Conservation (phyloP, 331 rosid species). For the Ulmus americana region DNA sequence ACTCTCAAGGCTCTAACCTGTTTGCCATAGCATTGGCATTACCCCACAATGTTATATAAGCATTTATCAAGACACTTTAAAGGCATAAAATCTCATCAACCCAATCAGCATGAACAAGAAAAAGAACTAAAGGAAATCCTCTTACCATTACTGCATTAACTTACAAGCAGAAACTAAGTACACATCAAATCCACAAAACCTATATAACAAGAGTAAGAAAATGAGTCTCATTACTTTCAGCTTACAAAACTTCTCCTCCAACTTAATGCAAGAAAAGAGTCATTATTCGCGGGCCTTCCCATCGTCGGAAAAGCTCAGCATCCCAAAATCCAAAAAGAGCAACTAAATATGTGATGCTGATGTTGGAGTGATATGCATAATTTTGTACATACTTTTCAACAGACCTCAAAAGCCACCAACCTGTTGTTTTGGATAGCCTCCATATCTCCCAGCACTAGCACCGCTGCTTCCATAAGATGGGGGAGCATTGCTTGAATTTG, state of each 20-base stretch:
- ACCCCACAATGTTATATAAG: too few species aligned
- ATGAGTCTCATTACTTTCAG: neutral
- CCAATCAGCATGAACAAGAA: too few species aligned
- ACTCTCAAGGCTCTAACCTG: too few species aligned
- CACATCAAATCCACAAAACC: neutral
- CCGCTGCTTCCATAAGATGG: slow-evolving; percentile 50
- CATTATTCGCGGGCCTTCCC: neutral
- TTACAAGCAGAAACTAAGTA: neutral
- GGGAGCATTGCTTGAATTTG: slow-evolving; percentile 36
- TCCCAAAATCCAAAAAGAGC: neutral
- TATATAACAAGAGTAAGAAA: slow-evolving; percentile 1
- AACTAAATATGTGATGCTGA: slow-evolving; percentile 11
- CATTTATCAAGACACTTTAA: too few species aligned
- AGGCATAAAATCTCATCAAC: too few species aligned
- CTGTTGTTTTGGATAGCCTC: slow-evolving; percentile 38
- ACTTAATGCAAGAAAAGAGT: neutral
- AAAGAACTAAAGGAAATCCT: too few species aligned
- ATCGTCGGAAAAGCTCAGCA: neutral
- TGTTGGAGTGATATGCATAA: neutral
- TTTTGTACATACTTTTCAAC: slow-evolving; percentile 8
- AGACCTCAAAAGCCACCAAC: slow-evolving; percentile 44
- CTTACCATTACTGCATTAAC: too few species aligned
- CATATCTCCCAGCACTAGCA: slow-evolving; percentile 43
- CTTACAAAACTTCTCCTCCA: neutral
- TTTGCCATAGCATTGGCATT: too few species aligned